A percentile compares a stretch with the other conserved stretches of the same genome.
phyloP scores from a whole-genome alignment of 805 yeast species.

The Saccharomycopsis guyanensis region DNA sequence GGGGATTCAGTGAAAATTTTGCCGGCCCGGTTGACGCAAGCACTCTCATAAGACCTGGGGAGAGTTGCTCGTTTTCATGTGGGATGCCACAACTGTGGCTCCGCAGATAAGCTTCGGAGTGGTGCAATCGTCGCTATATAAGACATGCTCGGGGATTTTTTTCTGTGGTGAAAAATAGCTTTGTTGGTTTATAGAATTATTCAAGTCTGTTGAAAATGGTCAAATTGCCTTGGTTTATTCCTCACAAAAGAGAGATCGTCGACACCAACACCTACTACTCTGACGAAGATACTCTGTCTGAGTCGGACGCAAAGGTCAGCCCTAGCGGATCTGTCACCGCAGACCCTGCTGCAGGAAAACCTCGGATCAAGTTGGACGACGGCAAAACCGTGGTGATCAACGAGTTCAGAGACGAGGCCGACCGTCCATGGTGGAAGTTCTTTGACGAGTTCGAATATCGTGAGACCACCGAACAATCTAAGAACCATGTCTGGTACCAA shows the following conservation, averaged over 20 bases:
- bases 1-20: too few species aligned
- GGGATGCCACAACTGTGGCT: not conserved
- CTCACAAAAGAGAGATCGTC: slow-evolving; percentile 8
- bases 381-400: slow-evolving; percentile 10
- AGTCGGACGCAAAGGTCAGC: not conserved
- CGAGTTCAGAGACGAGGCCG: slow-evolving; percentile 34
- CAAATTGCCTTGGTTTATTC: slow-evolving; percentile 13
- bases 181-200: too few species aligned
- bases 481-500: slow-evolving; percentile 40
- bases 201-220: too few species aligned
- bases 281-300: not conserved
- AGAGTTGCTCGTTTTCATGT: not conserved
- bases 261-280: slow-evolving; percentile 13
- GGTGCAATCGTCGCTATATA: not conserved
- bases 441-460: slow-evolving; percentile 58
- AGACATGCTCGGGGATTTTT: not conserved
- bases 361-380: slow-evolving; percentile 1
- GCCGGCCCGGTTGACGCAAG: too few species aligned
- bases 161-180: too few species aligned
- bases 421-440: slow-evolving; percentile 38
- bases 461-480: slow-evolving; percentile 29
- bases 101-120: not conserved
- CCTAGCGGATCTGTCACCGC: not conserved
- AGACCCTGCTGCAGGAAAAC: not conserved
- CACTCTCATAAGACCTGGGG: too few species aligned